Evolutionary conservation across 495 filamentous ascomycete species (phyloP).

Genomic region (Xylaria scruposa): DNA sequence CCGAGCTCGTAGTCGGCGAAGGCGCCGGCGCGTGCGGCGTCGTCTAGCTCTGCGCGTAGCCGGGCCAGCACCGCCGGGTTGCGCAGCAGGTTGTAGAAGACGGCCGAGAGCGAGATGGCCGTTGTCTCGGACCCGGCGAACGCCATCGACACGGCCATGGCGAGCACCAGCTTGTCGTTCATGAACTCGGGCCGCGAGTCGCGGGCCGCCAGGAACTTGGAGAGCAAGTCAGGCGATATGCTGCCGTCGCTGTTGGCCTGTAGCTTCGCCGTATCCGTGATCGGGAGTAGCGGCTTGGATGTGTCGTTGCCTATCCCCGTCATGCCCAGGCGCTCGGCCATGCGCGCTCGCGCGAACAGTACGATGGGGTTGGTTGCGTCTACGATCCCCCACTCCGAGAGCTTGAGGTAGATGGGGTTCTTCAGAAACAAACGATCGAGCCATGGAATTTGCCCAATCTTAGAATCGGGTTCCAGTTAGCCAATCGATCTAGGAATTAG

Average conservation of each 20-base stretch:
- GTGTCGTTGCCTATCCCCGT: slow-evolving; percentile 33
- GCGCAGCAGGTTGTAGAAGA: slow-evolving; percentile 71
- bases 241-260: slow-evolving; percentile 35
- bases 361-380: slow-evolving; percentile 68
- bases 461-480: slow-evolving; percentile 41
- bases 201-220: slow-evolving; percentile 65
- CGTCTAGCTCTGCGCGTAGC: slow-evolving; percentile 62
- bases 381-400: slow-evolving; percentile 55
- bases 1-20: slow-evolving; percentile 60
- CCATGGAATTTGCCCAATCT: slow-evolving; percentile 68
- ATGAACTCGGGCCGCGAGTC: slow-evolving; percentile 70
- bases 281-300: slow-evolving; percentile 46
- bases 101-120: slow-evolving; percentile 64
- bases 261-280: slow-evolving; percentile 47
- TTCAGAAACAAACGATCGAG: slow-evolving; percentile 67
- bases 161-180: slow-evolving; percentile 66
- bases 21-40: slow-evolving; percentile 50
- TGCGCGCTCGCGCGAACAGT: slow-evolving; percentile 63
- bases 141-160: slow-evolving; percentile 70
- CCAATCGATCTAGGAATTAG: slow-evolving; percentile 28
- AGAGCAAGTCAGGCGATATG: slow-evolving; percentile 64
- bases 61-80: slow-evolving; percentile 52
- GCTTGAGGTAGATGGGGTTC: slow-evolving; percentile 62
- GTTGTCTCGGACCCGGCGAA: slow-evolving; percentile 69
- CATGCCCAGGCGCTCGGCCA: slow-evolving; percentile 56